Evolutionary conservation across 768 basidiomycete genomes (phyloP).

Genomic region (Trametes meyenii): DNA sequence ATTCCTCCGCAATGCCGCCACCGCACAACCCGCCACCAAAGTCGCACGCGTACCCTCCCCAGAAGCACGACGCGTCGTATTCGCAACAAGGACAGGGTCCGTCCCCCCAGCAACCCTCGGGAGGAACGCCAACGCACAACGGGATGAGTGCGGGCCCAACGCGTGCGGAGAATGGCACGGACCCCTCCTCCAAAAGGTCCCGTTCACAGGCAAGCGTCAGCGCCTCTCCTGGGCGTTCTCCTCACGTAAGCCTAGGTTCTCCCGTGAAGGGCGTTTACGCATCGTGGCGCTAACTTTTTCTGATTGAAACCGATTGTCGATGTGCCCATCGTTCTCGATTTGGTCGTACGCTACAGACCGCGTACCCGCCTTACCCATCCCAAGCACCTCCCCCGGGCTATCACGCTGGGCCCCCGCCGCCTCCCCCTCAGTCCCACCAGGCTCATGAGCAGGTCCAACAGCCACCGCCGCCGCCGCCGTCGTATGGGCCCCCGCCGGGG

Average conservation of each 20-base stretch:
- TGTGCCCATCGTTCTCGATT: conserved; percentile 14
- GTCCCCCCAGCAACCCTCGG: conserved; percentile 26
- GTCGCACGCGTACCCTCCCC: conserved; percentile 32
- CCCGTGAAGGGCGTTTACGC: conserved; percentile 24
- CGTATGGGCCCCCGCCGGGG: conserved; percentile 23
- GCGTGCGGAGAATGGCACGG: conserved; percentile 27
- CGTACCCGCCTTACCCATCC: conserved; percentile 46
- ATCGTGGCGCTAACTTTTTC: conserved; percentile 25
- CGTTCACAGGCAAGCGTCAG: conserved; percentile 34
- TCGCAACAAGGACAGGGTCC: conserved; percentile 52
- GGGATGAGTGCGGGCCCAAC: conserved; percentile 24
- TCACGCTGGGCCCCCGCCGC: conserved; percentile 42
- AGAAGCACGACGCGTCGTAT: conserved; percentile 56
- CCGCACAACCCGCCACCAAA: conserved; percentile 30
- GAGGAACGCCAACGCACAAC: conserved; percentile 24
- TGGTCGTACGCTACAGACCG: conserved; percentile 29
- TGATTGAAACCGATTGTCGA: conserved; percentile 23
- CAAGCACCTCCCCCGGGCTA: conserved; percentile 40
- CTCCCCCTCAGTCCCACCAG: conserved; percentile 28
- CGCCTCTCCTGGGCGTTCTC: conserved; percentile 50
- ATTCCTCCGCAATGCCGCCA: conserved; percentile 25
- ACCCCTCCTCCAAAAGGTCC: conserved; percentile 23
- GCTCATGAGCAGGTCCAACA: conserved; percentile 49
- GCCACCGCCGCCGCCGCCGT: conserved; percentile 41
- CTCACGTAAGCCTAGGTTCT: conserved; percentile 48